Conservation (phyloP, 768 basidiomycete species). For the Leccinum broughii region DNA sequence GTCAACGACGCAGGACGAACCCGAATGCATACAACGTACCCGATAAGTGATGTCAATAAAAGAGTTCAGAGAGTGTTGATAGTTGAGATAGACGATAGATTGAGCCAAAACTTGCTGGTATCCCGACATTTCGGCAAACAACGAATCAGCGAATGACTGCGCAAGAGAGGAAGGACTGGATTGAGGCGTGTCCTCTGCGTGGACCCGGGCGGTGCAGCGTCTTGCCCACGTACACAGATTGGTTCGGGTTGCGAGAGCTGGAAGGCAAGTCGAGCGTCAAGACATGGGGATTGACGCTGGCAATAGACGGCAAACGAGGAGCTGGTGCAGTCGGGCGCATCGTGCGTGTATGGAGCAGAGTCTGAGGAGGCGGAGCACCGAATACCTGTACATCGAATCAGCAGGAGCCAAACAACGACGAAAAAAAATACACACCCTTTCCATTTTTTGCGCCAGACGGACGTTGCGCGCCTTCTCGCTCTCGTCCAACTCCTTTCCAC, state of each 20-base stretch:
- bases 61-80: constrained; percentile 81
- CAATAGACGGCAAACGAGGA: constrained; percentile 29
- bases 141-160: constrained; percentile 23
- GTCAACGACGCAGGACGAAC: constrained; percentile 7
- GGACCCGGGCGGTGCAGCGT: constrained; percentile 52
- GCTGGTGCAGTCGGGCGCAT: constrained; percentile 36
- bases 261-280: constrained; percentile 24
- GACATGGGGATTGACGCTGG: constrained; percentile 18
- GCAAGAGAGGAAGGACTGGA: constrained; percentile 22
- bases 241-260: constrained; percentile 44
- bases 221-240: constrained; percentile 50
- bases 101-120: constrained; percentile 27
- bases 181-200: constrained; percentile 15
- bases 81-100: constrained; percentile 68
- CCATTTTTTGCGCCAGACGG: constrained; percentile 81
- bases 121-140: constrained; percentile 15
- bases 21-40: constrained; percentile 43
- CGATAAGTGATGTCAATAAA: constrained; percentile 76
- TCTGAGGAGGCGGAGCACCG: constrained; percentile 77
- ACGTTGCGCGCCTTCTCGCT: constrained; percentile 80
- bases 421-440: constrained; percentile 54
- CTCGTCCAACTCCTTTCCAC: constrained; percentile 69
- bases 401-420: not conserved
- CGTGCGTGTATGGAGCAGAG: constrained; percentile 69
- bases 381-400: constrained; percentile 56